Conservation (phyloP, 2,329 filamentous ascomycete genomes). For the Helminthosporium solani region DNA sequence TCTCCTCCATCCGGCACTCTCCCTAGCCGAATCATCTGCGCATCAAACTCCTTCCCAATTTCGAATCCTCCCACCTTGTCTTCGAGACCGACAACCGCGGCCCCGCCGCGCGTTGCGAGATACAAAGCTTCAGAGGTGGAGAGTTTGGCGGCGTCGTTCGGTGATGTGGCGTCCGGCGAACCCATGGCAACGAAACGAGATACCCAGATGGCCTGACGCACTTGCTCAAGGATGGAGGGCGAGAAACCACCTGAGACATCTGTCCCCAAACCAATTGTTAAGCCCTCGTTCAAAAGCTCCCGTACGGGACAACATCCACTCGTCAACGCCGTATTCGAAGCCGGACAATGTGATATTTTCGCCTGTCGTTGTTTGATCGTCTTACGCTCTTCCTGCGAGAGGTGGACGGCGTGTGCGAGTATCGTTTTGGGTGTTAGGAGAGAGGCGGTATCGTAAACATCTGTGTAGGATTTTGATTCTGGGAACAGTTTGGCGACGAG, state of each 20-base stretch:
- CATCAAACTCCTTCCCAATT: constrained; percentile 86
- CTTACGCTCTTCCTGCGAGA: constrained; percentile 64
- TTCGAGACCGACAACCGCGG: constrained; percentile 73
- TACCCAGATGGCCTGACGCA: constrained; percentile 76
- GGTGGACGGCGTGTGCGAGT: constrained; percentile 81
- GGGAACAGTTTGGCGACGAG: constrained; percentile 74
- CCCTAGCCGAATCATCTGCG: constrained; percentile 73
- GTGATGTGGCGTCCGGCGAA: constrained; percentile 7
- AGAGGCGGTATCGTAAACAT: constrained; percentile 73
- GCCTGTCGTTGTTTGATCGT: constrained; percentile 62
- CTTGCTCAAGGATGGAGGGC: constrained; percentile 78
- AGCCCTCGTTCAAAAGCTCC: constrained; percentile 68
- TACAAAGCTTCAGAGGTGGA: constrained; percentile 85
- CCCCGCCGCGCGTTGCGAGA: constrained; percentile 85
- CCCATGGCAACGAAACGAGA: constrained; percentile 69
- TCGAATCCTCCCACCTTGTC: constrained; percentile 77
- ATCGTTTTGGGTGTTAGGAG: constrained; percentile 74
- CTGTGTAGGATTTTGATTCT: constrained; percentile 62
- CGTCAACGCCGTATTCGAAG: constrained; percentile 79
- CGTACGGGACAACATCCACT: constrained; percentile 77
- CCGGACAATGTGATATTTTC: constrained; percentile 83
- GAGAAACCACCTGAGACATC: constrained; percentile 89
- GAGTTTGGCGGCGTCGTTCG: constrained; percentile 59
- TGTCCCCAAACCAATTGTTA: constrained; percentile 83
- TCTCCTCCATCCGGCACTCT: constrained; percentile 33